phyloP scores from a whole-genome alignment of 108 stramenopile genomes.

The Cyclotella distinguenda region DNA sequence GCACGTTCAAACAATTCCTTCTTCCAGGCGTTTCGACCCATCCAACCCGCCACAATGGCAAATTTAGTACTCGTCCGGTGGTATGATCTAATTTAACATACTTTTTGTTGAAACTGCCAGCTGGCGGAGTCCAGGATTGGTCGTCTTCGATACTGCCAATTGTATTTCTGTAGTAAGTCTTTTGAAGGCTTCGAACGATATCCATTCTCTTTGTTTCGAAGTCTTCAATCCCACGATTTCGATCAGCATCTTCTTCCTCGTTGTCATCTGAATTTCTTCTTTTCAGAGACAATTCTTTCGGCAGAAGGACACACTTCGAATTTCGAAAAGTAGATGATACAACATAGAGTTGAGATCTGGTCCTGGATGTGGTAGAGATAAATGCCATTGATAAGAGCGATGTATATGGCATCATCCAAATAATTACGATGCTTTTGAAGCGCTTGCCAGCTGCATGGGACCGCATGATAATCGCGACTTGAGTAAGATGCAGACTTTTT shows the following conservation, averaged over 20 bases:
- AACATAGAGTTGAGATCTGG: too few species aligned
- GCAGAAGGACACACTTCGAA: too few species aligned
- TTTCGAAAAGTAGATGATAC: too few species aligned
- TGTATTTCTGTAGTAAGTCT: slow-evolving; percentile 31
- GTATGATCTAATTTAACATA: slow-evolving; percentile 26
- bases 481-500: too few species aligned
- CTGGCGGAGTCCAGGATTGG: neutral
- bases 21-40: slow-evolving; percentile 82
- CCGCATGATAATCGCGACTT: too few species aligned
- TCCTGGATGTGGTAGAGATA: too few species aligned
- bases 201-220: slow-evolving; percentile 33
- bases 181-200: slow-evolving; percentile 36
- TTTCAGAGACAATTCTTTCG: too few species aligned
- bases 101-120: neutral
- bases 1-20: slow-evolving; percentile 73
- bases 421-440: too few species aligned
- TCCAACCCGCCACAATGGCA: slow-evolving; percentile 66
- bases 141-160: neutral
- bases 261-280: neutral
- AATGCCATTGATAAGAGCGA: too few species aligned
- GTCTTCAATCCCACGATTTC: slow-evolving; percentile 3
- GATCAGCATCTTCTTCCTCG: slow-evolving; percentile 1
- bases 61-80: slow-evolving; percentile 49
- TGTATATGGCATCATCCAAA: too few species aligned
- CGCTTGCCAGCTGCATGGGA: too few species aligned